A percentile compares a stretch with the other conserved stretches of the same genome.
phyloP scores from a whole-genome alignment of 225 moss, liverwort and hornwort species.

The Polytrichum formosum region DNA sequence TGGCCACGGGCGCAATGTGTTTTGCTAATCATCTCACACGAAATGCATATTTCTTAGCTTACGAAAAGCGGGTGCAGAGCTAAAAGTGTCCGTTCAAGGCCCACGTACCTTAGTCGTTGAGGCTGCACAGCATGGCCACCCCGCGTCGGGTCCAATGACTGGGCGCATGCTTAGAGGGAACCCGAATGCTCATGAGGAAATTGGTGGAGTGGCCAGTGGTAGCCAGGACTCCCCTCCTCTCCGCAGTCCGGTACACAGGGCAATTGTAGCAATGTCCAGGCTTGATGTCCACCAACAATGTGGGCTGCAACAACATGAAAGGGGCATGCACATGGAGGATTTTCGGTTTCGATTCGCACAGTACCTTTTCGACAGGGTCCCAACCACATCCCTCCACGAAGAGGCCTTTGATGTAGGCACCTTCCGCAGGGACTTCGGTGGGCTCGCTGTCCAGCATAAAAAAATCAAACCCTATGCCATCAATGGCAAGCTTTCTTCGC shows the following conservation, averaged over 20 bases:
- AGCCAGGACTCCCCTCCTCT: constrained; percentile 72
- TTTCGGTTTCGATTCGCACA: constrained; percentile 84
- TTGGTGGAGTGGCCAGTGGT: constrained; percentile 97
- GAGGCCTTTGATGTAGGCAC: constrained; percentile 77
- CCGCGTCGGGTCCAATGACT: constrained; percentile 85
- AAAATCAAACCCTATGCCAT: constrained; percentile 83
- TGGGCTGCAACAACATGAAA: constrained; percentile 69
- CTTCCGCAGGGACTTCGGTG: constrained; percentile 36
- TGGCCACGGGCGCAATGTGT: too few species aligned
- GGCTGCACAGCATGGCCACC: constrained; percentile 85
- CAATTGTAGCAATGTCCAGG: constrained; percentile 70
- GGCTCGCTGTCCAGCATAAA: constrained; percentile 69
- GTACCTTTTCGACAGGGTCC: constrained; percentile 45
- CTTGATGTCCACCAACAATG: constrained; percentile 52
- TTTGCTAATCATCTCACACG: too few species aligned
- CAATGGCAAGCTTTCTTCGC: constrained; percentile 72
- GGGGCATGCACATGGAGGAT: constrained; percentile 67
- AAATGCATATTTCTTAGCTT: too few species aligned
- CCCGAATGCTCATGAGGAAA: constrained; percentile 81
- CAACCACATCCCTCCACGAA: constrained; percentile 83
- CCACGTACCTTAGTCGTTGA: constrained; percentile 51
- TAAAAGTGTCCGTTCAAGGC: too few species aligned
- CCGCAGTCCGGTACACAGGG: constrained; percentile 77
- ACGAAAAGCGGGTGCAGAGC: too few species aligned
- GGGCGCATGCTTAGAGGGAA: constrained; percentile 58